Base-by-base conservation (phyloP, 345 rosid genomes). In the Gossypium anomalum region DNA sequence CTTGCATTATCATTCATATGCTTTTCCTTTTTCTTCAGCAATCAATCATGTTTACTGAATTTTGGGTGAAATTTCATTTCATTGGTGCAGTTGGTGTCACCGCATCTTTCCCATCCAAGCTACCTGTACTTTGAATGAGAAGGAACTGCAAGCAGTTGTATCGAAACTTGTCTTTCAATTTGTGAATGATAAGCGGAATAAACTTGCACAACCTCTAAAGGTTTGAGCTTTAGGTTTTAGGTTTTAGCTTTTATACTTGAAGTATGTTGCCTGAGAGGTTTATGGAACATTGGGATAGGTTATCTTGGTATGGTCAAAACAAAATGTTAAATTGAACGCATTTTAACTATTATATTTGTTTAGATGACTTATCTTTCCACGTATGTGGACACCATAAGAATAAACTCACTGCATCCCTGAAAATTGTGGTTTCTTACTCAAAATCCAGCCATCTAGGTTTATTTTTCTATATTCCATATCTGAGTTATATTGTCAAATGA, bases 21-120 rank as follows among this genome's bases (percentile, higher is more conserved):
- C 25, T 52, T 27, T 68, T 27, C 10, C 11, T n/a, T 53, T 14
- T 34, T 56, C 19, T 13, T 68, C 43, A 25, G 49, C 49, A 17
- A 70, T 12, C 59, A 59, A 29, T 81, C 15, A 29, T 19, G 47
- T 53, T 44, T 48, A 17, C 43, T 64, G 43, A 67, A 51, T 70
- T 69, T 48, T 9, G n/a, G 49, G 16, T 68, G 77, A 70, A 62
- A 60, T 51, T 49, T 57, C 55, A 44, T 81, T 82, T 63, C 53
- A 68, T 61, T 76, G 79, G 52, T 86, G 83, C 81, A 94, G 98
- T 23, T 94, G 98, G 98, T 92, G 97, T 77, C 97, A 94, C 84
- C 95, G 97, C 60, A 86, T 94, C 70, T 89, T 88, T 81, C 97
- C 98, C 9, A 86, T 94, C 78, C 97, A 92, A 85, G 92, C 95